phyloP scores from a whole-genome alignment of 2,329 filamentous ascomycete species.

The Chaetomium olivaceum region DNA sequence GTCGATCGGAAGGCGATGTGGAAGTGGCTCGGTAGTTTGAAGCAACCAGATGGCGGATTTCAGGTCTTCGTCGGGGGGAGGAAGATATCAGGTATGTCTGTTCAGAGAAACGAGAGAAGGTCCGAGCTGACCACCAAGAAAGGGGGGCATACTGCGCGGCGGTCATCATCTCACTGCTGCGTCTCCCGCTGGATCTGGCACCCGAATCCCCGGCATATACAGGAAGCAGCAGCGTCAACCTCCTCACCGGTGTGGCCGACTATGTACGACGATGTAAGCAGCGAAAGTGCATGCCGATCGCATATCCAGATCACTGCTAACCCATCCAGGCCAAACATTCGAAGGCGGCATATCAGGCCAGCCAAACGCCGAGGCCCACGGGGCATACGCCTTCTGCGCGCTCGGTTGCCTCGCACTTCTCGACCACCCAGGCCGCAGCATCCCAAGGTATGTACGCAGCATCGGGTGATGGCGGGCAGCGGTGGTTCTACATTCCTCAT shows the following conservation, averaged over 20 bases:
- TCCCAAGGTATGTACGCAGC: constrained; percentile 68
- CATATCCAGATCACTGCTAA: constrained; percentile 1
- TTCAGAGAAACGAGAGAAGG: constrained; percentile 7
- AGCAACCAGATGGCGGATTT: constrained; percentile 88
- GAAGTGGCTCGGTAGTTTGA: constrained; percentile 84
- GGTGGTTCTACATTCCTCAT: not conserved
- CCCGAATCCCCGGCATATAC: constrained; percentile 67
- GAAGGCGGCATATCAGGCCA: constrained; percentile 90
- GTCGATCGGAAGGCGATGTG: constrained; percentile 85
- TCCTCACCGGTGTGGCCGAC: constrained; percentile 72
- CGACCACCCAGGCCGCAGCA: constrained; percentile 71
- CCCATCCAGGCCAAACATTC: constrained; percentile 73
- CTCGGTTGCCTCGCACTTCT: constrained; percentile 86
- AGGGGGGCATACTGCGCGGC: constrained; percentile 92
- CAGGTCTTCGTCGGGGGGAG: constrained; percentile 84
- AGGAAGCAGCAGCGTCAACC: constrained; percentile 59
- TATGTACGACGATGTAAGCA: constrained; percentile 78
- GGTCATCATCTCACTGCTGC: constrained; percentile 78
- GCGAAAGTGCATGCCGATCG: not conserved
- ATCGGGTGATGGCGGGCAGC: not conserved
- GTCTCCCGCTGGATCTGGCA: constrained; percentile 78
- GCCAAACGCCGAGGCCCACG: constrained; percentile 88
- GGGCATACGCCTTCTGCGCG: constrained; percentile 94
- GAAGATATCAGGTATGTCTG: constrained; percentile 77
- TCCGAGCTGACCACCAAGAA: constrained; percentile 15